Evolutionary conservation across 306 rosid species (phyloP).

Genomic region (Castanea sativa): DNA sequence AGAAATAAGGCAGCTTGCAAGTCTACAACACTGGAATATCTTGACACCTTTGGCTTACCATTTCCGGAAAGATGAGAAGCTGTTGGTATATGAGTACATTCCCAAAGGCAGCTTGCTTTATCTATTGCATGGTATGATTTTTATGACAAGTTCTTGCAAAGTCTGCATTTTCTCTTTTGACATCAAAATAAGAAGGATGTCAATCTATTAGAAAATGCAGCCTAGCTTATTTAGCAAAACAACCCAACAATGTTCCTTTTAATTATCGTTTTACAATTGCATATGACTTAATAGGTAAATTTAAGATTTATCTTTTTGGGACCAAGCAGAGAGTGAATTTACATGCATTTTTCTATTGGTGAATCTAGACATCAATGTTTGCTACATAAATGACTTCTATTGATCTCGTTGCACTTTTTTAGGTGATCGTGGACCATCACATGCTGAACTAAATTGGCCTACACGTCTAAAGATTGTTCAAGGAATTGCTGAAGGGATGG

Average conservation of each 20-base stretch:
- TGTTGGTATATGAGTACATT: conserved; percentile 56
- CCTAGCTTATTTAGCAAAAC: too few relatives aligned
- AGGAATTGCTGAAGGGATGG: conserved; percentile 72
- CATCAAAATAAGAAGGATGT: too few relatives aligned
- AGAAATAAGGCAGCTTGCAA: conserved; percentile 49
- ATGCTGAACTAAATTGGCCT: conserved; percentile 62
- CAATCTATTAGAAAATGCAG: too few relatives aligned
- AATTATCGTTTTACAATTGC: too few relatives aligned
- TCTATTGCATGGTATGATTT: conserved; percentile 54
- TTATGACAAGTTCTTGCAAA: background rate
- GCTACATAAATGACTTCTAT: too few relatives aligned
- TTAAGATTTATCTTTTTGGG: too few relatives aligned
- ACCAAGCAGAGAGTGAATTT: too few relatives aligned
- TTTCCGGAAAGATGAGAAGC: conserved; percentile 64
- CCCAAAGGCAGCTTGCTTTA: conserved; percentile 59
- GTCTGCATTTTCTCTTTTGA: background rate
- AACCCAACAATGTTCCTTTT: too few relatives aligned
- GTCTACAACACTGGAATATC: conserved; percentile 48
- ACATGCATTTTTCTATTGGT: too few relatives aligned
- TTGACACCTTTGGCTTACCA: conserved; percentile 75
- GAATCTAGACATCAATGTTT: too few relatives aligned
- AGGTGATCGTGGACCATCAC: conserved; percentile 71
- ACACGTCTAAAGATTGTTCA: conserved; percentile 51
- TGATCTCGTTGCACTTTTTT: background rate
- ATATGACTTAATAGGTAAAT: too few relatives aligned